Evolutionary conservation across 2,329 filamentous ascomycete species (phyloP), one percentile per base, ranked within the genome.

Genomic region (Raffaelea deltoideospora): DNA sequence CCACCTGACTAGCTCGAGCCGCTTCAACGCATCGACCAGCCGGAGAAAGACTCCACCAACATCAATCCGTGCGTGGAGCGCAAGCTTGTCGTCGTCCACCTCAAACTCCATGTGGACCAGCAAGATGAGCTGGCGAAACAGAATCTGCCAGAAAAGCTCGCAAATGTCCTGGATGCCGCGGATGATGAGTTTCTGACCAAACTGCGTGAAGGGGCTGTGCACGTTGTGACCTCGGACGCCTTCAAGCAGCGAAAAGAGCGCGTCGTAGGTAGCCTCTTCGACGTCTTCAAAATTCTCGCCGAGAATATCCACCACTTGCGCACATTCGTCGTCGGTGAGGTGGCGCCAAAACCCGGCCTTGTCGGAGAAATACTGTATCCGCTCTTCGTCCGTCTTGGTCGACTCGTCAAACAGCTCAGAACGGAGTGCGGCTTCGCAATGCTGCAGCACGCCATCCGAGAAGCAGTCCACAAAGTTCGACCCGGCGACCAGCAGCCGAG

Each of bases 71-170:
- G 65, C 57, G 45, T 71, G 68, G 24, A 76, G 62, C 3, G 72
- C 72, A 14, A 81, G 72, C 29, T 84, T 76, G 30, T 79, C 75
- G 45, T 76, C 72, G 40, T 87, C 80, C 37, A 83, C 71, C 50
- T 90, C 84, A 28, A 77, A 78, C 53, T 90, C 80, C 67, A 96
- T 79, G 54, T 95, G 86, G 10, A 90, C 69, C 14, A 93, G 65
- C 7, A 98, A 67, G 3, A 90, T 68, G 3, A 96, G 62, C 40
- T 96, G 72, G 50, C 88, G 85, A 43, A 92, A 75, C 35, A 92
- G 74, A 9, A 90, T 64, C 41, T 73, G 73, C 58, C 76, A 77
- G 41, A 81, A 79, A 23, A 83, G 58, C 35, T 79, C 68, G 7
- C 90, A 69, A 11, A 72, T 79, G 51, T 96, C 86, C 50, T 88